These are phyloP conservation scores for Exophiala calicioides DNA, from an alignment of 2,329 filamentous ascomycete species.

Conservation along the genomic window DNA sequence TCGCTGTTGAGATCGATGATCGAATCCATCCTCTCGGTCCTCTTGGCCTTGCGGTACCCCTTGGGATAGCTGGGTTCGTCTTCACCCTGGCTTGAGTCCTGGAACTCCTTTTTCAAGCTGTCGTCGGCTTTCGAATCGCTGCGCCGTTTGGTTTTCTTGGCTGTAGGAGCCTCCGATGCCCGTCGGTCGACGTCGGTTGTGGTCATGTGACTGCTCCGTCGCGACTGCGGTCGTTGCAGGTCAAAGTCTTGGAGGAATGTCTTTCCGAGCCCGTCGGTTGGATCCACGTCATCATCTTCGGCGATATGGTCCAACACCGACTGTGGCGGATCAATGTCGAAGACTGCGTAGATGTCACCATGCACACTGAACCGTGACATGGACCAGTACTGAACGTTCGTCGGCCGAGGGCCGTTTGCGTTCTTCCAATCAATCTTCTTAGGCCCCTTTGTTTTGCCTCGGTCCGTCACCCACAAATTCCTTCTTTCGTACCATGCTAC, in stretches of 20 bases:
- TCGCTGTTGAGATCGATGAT: constrained; percentile 23
- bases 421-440: constrained; percentile 28
- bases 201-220: constrained; percentile 11
- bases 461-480: constrained; percentile 58
- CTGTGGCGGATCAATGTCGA: constrained; percentile 69
- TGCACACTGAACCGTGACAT: constrained; percentile 69
- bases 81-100: constrained; percentile 20
- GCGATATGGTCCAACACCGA: constrained; percentile 57
- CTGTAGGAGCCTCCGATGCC: constrained; percentile 8
- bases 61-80: constrained; percentile 19
- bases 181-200: constrained; percentile 4
- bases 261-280: constrained; percentile 16
- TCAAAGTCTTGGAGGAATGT: too few species aligned
- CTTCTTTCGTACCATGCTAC: constrained; percentile 72
- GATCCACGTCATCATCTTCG: constrained; percentile 59
- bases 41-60: constrained; percentile 15
- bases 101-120: constrained; percentile 25
- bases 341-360: constrained; percentile 71
- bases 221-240: constrained; percentile 1
- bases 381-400: constrained; percentile 58
- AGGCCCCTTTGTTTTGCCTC: constrained; percentile 5
- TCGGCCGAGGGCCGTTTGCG: constrained; percentile 21
- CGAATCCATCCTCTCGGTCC: constrained; percentile 25
- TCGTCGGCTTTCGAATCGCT: constrained; percentile 9
- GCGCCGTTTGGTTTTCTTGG: constrained; percentile 7